Conservation (phyloP, 441 rosid species). For the Theobroma grandiflorum region DNA sequence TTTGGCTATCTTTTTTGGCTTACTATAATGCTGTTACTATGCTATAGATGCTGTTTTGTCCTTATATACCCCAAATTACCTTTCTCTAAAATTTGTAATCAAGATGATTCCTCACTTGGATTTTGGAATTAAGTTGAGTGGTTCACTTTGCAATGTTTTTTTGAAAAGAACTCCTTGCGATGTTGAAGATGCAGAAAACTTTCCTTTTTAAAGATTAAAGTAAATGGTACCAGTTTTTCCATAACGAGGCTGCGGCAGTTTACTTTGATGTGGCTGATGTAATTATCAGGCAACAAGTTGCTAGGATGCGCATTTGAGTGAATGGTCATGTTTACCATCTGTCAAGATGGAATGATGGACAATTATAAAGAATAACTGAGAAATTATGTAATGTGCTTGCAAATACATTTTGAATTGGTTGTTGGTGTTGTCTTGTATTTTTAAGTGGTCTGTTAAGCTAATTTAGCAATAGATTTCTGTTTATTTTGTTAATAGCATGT, state of each 20-base stretch:
- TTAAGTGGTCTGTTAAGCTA: background rate
- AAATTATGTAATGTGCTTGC: background rate
- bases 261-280: background rate
- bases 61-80: background rate
- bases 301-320: background rate
- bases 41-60: background rate
- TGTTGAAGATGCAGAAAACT: background rate
- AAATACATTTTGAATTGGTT: slow-evolving; percentile 5
- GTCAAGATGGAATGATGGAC: background rate
- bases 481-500: background rate
- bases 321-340: background rate
- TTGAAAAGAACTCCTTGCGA: background rate
- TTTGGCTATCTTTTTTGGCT: background rate
- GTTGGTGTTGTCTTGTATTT: background rate
- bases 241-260: background rate
- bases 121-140: background rate
- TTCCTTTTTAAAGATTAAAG: background rate
- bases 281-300: background rate
- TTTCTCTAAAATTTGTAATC: background rate
- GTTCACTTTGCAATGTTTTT: background rate
- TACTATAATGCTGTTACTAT: background rate
- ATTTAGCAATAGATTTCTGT: background rate
- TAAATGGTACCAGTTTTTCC: background rate
- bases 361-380: background rate
- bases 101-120: background rate